A percentile compares a stretch with the other conserved stretches of the same genome.
phyloP scores from a whole-genome alignment of 1,284 basidiomycete genomes.

The Sphagnurus paluster region DNA sequence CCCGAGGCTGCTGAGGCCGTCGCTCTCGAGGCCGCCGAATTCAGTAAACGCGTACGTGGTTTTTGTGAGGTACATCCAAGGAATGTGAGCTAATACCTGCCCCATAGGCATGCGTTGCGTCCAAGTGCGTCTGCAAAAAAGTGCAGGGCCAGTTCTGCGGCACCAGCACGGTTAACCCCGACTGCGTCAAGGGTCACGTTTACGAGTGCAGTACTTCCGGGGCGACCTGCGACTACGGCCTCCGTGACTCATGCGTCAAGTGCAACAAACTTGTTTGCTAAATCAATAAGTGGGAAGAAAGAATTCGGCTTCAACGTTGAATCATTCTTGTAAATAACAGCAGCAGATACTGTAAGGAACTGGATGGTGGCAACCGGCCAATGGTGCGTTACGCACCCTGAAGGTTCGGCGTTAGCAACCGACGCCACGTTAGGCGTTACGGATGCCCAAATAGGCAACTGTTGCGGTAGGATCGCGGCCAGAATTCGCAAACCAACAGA shows the following conservation, averaged over 20 bases:
- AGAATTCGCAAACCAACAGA: no score
- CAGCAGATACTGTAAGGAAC: no score
- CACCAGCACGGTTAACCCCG: conserved; percentile 9
- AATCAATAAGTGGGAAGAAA: no score
- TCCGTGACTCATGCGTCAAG: conserved; percentile 15
- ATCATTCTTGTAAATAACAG: no score
- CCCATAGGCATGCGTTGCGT: conserved; percentile 15
- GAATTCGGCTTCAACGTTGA: no score
- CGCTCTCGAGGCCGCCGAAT: neutral
- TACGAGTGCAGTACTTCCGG: conserved; percentile 21
- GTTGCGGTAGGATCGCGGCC: no score
- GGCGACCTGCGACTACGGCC: conserved; percentile 20
- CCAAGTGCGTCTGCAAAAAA: conserved; percentile 19
- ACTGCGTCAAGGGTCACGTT: conserved; percentile 19
- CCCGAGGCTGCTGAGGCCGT: conserved; percentile 7
- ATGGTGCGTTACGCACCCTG: no score
- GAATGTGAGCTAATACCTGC: neutral
- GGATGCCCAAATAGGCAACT: no score
- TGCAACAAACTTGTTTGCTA: conserved; percentile 19
- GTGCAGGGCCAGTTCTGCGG: conserved; percentile 22
- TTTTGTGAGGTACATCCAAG: neutral
- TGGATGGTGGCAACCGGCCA: no score
- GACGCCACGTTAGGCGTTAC: no score
- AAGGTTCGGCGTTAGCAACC: no score
- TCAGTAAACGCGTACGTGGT: conserved; percentile 12